Evolutionary conservation across 2,329 filamentous ascomycete species (phyloP), one percentile per base, ranked within the genome.

Genomic region (Talaromyces rugulosus): DNA sequence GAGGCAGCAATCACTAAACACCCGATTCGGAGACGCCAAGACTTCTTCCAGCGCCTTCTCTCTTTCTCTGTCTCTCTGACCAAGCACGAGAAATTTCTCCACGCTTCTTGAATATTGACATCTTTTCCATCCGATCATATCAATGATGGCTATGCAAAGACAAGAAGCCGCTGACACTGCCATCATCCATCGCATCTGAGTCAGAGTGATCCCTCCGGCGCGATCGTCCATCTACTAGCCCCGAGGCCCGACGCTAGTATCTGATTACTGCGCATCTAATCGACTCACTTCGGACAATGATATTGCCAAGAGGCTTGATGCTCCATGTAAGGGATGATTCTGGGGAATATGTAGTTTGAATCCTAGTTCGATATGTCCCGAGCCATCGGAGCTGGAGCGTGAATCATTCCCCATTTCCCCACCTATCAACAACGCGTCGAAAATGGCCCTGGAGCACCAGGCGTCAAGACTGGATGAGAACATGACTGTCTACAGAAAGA

Each of bases 1-100:
- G 56, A 62, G 58, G 58, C 58, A 28, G 23, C 27, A 36, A 59
- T 56, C 11, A n/a, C 7, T 18, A 18, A n/a, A n/a, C 23, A 8
- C 44, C 44, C 44, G 44, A 47, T 47, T 18, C 44, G n/a, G n/a
- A 23, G 23, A 2, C 16, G 34, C 18, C 18, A 40, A 42, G 18
- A 14, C 27, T n/a, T 23, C 4, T 53, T 53, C 50, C 50, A 53
- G 14, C 14, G 11, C 50, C 30, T 53, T 53, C 50, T n/a, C 27
- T 53, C n/a, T 18, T 2, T 47, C 7, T 47, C 5, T 42, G 2
- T 42, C 4, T 47, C 42, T 40, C 36, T 40, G 36, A 40, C 16
- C 14, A 40, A 40, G 36, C 36, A 40, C 5, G 8, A 40, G 36
- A n/a, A 40, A 7, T 40, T 40, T 40, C 36, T 40, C 36, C 36